Evolutionary conservation across 2,329 filamentous ascomycete genomes (phyloP).

Genomic region (Fusarium kyushuense): DNA sequence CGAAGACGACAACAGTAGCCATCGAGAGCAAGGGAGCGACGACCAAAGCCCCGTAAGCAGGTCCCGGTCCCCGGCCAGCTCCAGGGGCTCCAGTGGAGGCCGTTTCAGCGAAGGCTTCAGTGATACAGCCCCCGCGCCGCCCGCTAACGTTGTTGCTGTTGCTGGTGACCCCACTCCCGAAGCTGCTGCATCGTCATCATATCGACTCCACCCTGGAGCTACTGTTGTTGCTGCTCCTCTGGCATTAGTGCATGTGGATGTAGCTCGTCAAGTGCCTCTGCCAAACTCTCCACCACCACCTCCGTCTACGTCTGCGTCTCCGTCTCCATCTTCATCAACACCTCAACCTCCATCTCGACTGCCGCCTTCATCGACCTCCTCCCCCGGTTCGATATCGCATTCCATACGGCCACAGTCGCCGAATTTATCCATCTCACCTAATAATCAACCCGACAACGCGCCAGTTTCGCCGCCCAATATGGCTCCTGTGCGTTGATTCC

Average conservation of each 20-base stretch:
- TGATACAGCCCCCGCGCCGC: slow-evolving; percentile 40
- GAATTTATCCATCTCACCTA: slow-evolving; percentile 44
- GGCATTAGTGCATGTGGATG: slow-evolving; percentile 49
- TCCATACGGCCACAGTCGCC: slow-evolving; percentile 50
- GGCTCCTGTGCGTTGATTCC: slow-evolving; percentile 65
- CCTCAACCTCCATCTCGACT: slow-evolving; percentile 47
- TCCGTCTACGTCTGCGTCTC: slow-evolving; percentile 49
- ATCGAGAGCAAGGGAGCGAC: slow-evolving; percentile 25
- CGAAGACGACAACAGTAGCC: slow-evolving; percentile 30
- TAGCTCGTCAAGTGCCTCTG: slow-evolving; percentile 57
- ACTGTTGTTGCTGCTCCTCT: slow-evolving; percentile 31
- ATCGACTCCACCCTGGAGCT: slow-evolving; percentile 48
- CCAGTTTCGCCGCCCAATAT: slow-evolving; percentile 59
- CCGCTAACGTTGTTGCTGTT: slow-evolving; percentile 27
- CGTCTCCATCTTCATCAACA: slow-evolving; percentile 44
- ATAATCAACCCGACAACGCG: slow-evolving; percentile 43
- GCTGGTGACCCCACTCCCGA: slow-evolving; percentile 36
- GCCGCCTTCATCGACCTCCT: slow-evolving; percentile 49
- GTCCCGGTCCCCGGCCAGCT: slow-evolving; percentile 13
- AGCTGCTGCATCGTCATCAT: slow-evolving; percentile 50
- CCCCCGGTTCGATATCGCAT: slow-evolving; percentile 51
- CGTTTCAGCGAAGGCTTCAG: slow-evolving; percentile 34
- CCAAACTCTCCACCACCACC: slow-evolving; percentile 58
- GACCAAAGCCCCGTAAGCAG: slow-evolving; percentile 16
- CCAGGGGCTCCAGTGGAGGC: slow-evolving; percentile 18